phyloP scores from a whole-genome alignment of 768 basidiomycete species.

The Amyloporia xantha region DNA sequence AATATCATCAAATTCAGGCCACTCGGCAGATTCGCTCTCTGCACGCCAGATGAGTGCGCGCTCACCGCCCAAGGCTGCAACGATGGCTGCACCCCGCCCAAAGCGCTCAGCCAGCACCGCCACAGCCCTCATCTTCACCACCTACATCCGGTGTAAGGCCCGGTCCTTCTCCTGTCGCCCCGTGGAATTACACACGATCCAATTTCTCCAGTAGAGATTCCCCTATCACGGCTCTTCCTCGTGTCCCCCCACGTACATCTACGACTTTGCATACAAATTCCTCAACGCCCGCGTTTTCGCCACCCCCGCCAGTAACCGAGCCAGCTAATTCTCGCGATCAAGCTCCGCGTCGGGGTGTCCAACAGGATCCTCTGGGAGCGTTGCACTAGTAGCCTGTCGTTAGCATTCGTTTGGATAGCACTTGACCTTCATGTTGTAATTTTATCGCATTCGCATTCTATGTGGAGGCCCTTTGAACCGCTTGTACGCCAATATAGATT shows the following conservation, averaged over 20 bases:
- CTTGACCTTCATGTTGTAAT: too few species aligned
- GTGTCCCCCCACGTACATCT: slow-evolving; percentile 32
- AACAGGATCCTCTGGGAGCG: slow-evolving; percentile 25
- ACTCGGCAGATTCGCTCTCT: slow-evolving; percentile 16
- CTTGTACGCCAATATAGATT: too few species aligned
- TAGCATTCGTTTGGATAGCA: too few species aligned
- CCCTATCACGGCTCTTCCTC: slow-evolving; percentile 46
- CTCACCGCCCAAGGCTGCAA: slow-evolving; percentile 10
- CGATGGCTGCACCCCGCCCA: slow-evolving; percentile 14
- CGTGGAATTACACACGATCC: slow-evolving; percentile 55
- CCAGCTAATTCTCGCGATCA: slow-evolving; percentile 13
- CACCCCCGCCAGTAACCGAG: slow-evolving; percentile 3
- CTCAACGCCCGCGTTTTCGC: slow-evolving; percentile 2
- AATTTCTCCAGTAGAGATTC: slow-evolving; percentile 32
- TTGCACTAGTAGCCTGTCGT: slow-evolving; percentile 15
- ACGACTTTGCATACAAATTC: slow-evolving; percentile 5
- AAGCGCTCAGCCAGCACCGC: slow-evolving; percentile 10
- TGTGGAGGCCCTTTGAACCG: too few species aligned
- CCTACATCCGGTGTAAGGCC: slow-evolving; percentile 6
- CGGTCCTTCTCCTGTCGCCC: slow-evolving; percentile 29
- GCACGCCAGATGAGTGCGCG: slow-evolving; percentile 14
- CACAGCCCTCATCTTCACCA: slow-evolving; percentile 9
- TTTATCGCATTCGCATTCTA: too few species aligned
- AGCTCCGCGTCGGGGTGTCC: slow-evolving; percentile 13
- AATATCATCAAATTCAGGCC: not conserved